Base-by-base conservation (phyloP, 116 monocot species). In the Dioscorea cayenensis region DNA sequence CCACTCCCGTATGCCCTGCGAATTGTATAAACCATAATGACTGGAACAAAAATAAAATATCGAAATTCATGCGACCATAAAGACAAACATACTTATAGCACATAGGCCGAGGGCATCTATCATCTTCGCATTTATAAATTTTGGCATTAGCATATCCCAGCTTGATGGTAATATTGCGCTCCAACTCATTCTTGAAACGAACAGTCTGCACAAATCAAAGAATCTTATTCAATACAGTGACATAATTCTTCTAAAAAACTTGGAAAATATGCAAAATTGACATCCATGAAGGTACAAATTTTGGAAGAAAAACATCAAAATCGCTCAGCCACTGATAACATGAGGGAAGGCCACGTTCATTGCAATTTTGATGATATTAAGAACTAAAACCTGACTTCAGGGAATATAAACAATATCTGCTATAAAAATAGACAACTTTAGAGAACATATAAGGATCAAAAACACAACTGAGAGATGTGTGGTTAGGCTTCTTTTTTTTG, bases 61-160 rank as follows among this genome's bases (percentile, higher is more conserved):
- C 35, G 36, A 29, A 32, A 16, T 66, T 28, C 59, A 3, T 64
- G 25, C 29, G 52, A 66, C 28, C 65, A 1, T 17, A 14, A 5
- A 64, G 20, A 35, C 59, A 23, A 68, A 6, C 84, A 71, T 99
- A 99, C 97, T 91, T 99, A 81, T 93, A 99, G 71, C 90, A 99
- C 93, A 87, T 87, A 38, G 97, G 97, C 5, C 97, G 69, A 22
- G 90, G 94, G 63, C 97, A 99, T 73, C 36, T 90, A 18, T 99
- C 94, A 87, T 93, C 91, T 85, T 99, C 97, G 80, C 96, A 96
- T 84, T 96, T 96, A 70, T 96, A 96, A 49, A 96, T 96, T 76
- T 96, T 96, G 48, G 96, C 94, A 87, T 99, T 99, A n/a, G 97
- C 97, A 85, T 99, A 99, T 19, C 97, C 97, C 19, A 99, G 78